A percentile compares a stretch with the other conserved stretches of the same genome.
These are phyloP conservation scores for Suhomyces emberorum DNA, from an alignment of 805 yeast genomes.

Conservation along the genomic window DNA sequence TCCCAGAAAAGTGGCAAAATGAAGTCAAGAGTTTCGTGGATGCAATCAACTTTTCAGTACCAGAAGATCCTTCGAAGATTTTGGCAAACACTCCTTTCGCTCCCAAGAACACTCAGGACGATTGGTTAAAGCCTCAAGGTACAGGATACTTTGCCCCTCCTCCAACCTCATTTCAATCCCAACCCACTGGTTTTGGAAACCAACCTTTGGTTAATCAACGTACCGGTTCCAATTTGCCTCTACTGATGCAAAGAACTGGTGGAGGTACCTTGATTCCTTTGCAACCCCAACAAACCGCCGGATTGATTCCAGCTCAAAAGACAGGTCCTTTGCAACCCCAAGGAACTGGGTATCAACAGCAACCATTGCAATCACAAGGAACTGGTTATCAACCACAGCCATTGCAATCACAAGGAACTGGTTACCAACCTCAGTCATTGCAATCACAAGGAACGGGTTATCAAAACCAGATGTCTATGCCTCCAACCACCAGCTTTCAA, in stretches of 20 bases:
- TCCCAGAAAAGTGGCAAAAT: conserved; percentile 71
- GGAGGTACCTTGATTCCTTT: conserved; percentile 44
- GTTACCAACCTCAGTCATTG: conserved; percentile 18
- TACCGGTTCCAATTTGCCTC: conserved; percentile 30
- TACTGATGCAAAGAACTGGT: conserved; percentile 43
- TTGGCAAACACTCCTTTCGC: conserved; percentile 44
- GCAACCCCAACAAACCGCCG: conserved; percentile 69
- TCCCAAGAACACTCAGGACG: conserved; percentile 14
- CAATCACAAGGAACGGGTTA: conserved; percentile 16
- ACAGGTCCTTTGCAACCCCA: conserved; percentile 34
- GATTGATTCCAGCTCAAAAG: conserved; percentile 48
- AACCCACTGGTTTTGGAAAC: conserved; percentile 31
- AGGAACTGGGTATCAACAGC: conserved; percentile 16
- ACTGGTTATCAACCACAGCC: conserved; percentile 35
- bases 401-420: conserved; percentile 13
- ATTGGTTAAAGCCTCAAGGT: conserved; percentile 33
- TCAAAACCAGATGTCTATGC: conserved; percentile 15
- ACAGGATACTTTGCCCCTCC: conserved; percentile 22
- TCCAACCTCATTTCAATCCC: conserved; percentile 37
- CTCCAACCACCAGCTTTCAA: conserved; percentile 19
- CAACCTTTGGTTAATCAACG: conserved; percentile 32
- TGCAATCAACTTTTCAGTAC: conserved; percentile 76
- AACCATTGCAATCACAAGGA: conserved; percentile 35
- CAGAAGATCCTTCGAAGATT: conserved; percentile 48
- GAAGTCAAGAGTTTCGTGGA: conserved; percentile 90